phyloP scores from a whole-genome alignment of 495 filamentous ascomycete genomes.

The Geoglossum glabrum region DNA sequence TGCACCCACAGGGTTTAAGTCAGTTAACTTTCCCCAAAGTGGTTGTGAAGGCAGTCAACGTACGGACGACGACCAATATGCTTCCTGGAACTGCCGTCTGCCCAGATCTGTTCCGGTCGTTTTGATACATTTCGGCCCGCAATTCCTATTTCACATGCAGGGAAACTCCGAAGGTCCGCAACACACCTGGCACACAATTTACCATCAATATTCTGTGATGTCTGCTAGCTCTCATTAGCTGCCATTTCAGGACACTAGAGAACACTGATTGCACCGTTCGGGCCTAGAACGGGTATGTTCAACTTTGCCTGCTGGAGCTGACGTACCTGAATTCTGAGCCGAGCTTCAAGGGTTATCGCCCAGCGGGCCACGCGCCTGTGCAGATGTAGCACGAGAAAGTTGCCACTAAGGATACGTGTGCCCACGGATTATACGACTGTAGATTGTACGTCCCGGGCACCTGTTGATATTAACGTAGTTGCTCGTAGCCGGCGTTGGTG shows the following conservation, averaged over 20 bases:
- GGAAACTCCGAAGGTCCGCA: background rate
- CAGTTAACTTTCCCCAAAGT: conserved; percentile 5
- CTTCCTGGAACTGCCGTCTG: conserved; percentile 41
- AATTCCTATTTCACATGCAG: background rate
- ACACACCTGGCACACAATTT: background rate
- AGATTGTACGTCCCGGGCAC: background rate
- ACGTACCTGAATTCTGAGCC: background rate
- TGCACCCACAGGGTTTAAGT: conserved; percentile 6
- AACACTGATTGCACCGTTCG: background rate
- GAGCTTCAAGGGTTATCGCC: background rate
- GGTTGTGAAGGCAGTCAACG: conserved; percentile 21
- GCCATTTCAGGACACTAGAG: background rate
- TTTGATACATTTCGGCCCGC: conserved; percentile 24
- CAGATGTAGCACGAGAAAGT: background rate
- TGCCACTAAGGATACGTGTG: background rate
- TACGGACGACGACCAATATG: conserved; percentile 58
- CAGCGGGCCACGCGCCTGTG: background rate
- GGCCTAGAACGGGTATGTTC: background rate
- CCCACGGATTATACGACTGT: background rate
- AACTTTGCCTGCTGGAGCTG: background rate
- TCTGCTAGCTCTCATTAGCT: background rate
- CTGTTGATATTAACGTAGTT: background rate
- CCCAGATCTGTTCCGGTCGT: conserved; percentile 15
- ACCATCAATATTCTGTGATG: background rate
- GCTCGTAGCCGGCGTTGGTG: background rate